These are phyloP conservation scores for Sclerotinia sclerotiorum DNA, from an alignment of 2,329 filamentous ascomycete species.

Conservation along the genomic window DNA sequence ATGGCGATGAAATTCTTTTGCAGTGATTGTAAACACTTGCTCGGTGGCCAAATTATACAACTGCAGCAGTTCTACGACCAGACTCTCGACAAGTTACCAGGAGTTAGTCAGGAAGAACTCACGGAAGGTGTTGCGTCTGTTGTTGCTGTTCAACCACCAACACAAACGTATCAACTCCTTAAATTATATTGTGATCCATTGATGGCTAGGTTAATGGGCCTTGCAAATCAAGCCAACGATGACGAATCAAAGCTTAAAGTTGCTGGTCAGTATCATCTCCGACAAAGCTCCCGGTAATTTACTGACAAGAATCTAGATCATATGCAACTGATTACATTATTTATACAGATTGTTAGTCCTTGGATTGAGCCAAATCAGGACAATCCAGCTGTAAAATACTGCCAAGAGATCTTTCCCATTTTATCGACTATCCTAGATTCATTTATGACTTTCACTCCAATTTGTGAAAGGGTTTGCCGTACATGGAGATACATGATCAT, in stretches of 20 bases:
- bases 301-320: constrained; percentile 59
- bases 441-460: constrained; percentile 81
- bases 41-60: constrained; percentile 80
- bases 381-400: constrained; percentile 94
- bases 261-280: constrained; percentile 59
- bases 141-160: constrained; percentile 78
- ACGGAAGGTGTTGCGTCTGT: constrained; percentile 94
- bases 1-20: constrained; percentile 97
- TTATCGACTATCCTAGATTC: constrained; percentile 83
- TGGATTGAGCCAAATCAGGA: constrained; percentile 69
- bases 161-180: constrained; percentile 78
- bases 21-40: constrained; percentile 84
- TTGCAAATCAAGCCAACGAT: constrained; percentile 81
- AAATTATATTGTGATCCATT: constrained; percentile 94
- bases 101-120: constrained; percentile 88
- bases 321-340: constrained; percentile 86
- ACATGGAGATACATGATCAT: constrained; percentile 98
- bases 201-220: constrained; percentile 77
- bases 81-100: constrained; percentile 81
- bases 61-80: constrained; percentile 91
- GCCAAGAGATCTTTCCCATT: constrained; percentile 88
- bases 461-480: constrained; percentile 88
- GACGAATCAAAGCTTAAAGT: constrained; percentile 82
- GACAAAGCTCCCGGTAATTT: constrained; percentile 11
- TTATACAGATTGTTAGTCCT: constrained; percentile 76